Conservation (phyloP, 106 monocot genomes). For the Alisma plantagoaquatica region DNA sequence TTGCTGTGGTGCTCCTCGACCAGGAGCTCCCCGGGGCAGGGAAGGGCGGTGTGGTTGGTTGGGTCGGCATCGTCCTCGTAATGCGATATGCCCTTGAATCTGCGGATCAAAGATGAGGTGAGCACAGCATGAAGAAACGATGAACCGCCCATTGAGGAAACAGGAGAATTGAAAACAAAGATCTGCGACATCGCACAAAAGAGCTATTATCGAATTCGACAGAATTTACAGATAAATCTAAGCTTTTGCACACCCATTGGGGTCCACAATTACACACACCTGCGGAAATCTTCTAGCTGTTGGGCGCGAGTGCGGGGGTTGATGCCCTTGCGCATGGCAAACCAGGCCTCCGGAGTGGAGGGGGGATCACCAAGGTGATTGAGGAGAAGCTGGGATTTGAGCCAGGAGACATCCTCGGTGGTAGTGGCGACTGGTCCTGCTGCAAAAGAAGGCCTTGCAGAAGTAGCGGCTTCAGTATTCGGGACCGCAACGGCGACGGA, state of each 20-base stretch:
- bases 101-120: too few relatives aligned
- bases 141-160: too few relatives aligned
- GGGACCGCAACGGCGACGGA: constrained; percentile 2
- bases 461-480: too few relatives aligned
- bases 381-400: constrained; percentile 32
- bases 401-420: constrained; percentile 42
- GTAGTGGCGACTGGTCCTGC: constrained; percentile 17
- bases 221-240: too few relatives aligned
- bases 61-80: constrained; percentile 34
- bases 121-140: too few relatives aligned
- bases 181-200: too few relatives aligned
- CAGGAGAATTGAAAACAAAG: too few relatives aligned
- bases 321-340: constrained; percentile 65
- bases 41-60: constrained; percentile 56
- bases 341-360: constrained; percentile 37
- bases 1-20: constrained; percentile 99
- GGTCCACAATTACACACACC: too few relatives aligned
- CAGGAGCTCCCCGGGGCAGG: constrained; percentile 70
- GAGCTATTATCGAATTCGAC: too few relatives aligned
- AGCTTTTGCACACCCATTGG: too few relatives aligned
- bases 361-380: constrained; percentile 38
- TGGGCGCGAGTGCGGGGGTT: constrained; percentile 61
- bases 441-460: background rate
- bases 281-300: constrained; percentile 45
- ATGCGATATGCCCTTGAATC: constrained; percentile 83